Evolutionary conservation across 192 early-diverging fungal genomes (phyloP).

Genomic region (Backusella circina): DNA sequence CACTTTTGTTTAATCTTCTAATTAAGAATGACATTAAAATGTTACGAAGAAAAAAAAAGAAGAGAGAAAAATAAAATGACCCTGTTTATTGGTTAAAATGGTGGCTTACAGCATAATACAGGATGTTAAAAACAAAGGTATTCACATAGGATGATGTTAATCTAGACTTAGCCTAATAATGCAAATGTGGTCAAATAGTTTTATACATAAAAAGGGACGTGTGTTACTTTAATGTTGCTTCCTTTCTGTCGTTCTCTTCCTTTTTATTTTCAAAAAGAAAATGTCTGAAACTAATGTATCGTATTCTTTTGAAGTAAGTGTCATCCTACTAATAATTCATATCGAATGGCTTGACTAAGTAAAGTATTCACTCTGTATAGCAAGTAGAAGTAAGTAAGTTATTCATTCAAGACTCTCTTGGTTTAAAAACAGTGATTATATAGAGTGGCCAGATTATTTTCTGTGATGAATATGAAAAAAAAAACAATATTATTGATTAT

Average conservation of each 20-base stretch:
- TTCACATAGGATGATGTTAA: background rate
- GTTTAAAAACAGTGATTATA: background rate
- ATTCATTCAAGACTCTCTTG: background rate
- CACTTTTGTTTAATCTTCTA: background rate
- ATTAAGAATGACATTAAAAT: background rate
- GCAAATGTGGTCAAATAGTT: background rate
- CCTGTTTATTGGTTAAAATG: background rate
- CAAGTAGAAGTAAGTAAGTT: background rate
- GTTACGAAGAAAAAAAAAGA: background rate
- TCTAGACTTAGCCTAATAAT: background rate
- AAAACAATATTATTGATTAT: background rate
- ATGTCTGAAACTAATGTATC: background rate
- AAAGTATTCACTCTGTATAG: background rate
- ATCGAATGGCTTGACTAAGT: background rate
- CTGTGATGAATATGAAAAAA: background rate
- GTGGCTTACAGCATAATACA: background rate
- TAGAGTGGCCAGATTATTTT: background rate
- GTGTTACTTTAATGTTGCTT: background rate
- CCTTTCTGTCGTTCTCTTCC: background rate
- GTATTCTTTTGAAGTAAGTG: background rate
- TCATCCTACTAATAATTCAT: background rate
- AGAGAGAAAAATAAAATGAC: background rate
- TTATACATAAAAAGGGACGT: background rate
- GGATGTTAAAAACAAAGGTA: background rate
- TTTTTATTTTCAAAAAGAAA: background rate